A percentile compares a stretch with the other conserved stretches of the same genome.
Conservation (phyloP, 345 rosid species). For the Isatis tinctoria region DNA sequence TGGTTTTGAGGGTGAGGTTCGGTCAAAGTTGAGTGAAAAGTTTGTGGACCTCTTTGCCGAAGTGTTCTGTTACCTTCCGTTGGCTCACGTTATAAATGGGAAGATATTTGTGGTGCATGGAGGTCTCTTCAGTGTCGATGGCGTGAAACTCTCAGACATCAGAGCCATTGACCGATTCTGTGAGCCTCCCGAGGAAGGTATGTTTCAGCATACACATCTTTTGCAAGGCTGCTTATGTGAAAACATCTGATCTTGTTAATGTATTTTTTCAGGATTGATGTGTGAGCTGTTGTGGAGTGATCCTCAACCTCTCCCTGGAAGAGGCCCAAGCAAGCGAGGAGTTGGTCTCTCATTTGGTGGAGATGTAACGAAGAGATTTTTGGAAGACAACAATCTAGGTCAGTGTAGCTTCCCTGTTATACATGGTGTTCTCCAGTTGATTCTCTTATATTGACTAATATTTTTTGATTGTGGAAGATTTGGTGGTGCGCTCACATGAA, state of each 20-base stretch:
- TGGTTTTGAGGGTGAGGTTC: constrained; percentile 99
- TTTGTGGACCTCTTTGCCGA: constrained; percentile 96
- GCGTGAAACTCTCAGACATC: constrained; percentile 88
- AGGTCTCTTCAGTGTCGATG: constrained; percentile 95
- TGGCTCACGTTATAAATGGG: constrained; percentile 80
- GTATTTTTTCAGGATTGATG: constrained; percentile 66
- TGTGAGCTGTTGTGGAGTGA: constrained; percentile 98
- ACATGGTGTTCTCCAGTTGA: not conserved
- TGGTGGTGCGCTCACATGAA: constrained; percentile 92
- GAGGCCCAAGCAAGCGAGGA: constrained; percentile 98
- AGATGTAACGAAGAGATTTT: constrained; percentile 80
- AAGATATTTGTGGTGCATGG: constrained; percentile 95
- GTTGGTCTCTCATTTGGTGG: constrained; percentile 95
- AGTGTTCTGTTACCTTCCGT: constrained; percentile 91
- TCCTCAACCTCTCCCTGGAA: constrained; percentile 91
- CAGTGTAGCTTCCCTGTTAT: not conserved
- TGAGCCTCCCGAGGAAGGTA: constrained; percentile 99
- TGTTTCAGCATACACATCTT: not conserved
- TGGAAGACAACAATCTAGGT: constrained; percentile 93
- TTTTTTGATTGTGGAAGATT: constrained; percentile 43
- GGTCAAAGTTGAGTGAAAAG: constrained; percentile 83
- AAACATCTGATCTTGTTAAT: not conserved
- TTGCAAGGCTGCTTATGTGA: not conserved
- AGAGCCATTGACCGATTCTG: constrained; percentile 85
- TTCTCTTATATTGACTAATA: constrained; percentile 11